Percentiles rank a stretch among this genome's conserved stretches.
Conservation (phyloP, 1,139 yeast genomes). For the Zygoascus hellenicus region DNA sequence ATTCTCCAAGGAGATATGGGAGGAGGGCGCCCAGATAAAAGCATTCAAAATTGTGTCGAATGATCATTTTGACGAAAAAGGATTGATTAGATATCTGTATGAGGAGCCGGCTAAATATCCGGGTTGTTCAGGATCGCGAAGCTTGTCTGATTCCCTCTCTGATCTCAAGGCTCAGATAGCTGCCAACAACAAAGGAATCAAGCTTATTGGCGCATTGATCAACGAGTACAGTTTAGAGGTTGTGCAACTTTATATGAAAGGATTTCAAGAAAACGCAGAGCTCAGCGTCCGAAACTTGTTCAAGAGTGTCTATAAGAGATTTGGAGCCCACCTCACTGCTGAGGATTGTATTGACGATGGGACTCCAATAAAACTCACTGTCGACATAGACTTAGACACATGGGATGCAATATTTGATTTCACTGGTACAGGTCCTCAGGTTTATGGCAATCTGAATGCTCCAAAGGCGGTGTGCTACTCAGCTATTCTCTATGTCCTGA, state of each 20-base stretch:
- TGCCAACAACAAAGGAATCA: conserved; percentile 59
- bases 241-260: conserved; percentile 55
- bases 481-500: conserved; percentile 71
- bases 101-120: conserved; percentile 49
- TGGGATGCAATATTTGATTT: conserved; percentile 56
- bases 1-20: conserved; percentile 52
- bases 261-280: conserved; percentile 58
- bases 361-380: conserved; percentile 43
- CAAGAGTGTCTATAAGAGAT: conserved; percentile 33
- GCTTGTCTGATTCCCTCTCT: conserved; percentile 52
- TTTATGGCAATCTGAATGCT: conserved; percentile 58
- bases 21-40: conserved; percentile 58
- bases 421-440: conserved; percentile 54
- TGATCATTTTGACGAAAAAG: conserved; percentile 53
- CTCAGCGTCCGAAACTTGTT: conserved; percentile 45
- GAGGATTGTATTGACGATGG: conserved; percentile 60
- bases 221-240: conserved; percentile 46
- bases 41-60: conserved; percentile 50
- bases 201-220: conserved; percentile 44
- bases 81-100: conserved; percentile 42
- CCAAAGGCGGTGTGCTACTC: conserved; percentile 72
- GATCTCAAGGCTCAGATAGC: conserved; percentile 65
- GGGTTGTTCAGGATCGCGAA: conserved; percentile 58
- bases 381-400: conserved; percentile 39
- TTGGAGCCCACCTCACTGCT: conserved; percentile 39